Base-by-base conservation (phyloP, 306 rosid genomes). In the Prunus campanulata region DNA sequence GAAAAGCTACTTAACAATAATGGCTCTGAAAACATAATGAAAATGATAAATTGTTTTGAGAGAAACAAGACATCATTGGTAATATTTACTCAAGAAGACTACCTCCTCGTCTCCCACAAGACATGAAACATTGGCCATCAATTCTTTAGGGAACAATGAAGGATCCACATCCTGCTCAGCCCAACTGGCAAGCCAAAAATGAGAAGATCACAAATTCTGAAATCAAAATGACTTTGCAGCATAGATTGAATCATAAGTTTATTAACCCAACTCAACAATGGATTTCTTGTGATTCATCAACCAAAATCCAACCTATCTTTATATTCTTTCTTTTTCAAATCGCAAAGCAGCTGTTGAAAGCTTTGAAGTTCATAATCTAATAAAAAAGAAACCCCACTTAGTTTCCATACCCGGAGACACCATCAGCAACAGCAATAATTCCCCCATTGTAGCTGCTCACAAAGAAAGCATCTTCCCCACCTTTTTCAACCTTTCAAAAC, bases 391-490 rank as follows among this genome's bases (percentile, higher is more conserved):
- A 76, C 50, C 77, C 60, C 6, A 32, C 13, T 25, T 29, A 83
- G 66, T 29, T 29, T 49, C 64, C 86, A 82, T 92, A 95, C 99
- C 96, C 97, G 68, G 97, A 95, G 68, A 95, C 99, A 46, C 99
- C 97, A 88, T 92, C 97, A 79, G 99, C 99, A 72, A 95, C 91
- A 76, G 93, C 87, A 87, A 92, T 84, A 80, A 91, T 90, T 84
- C 97, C 97, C 4, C 96, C 93, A 73, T 82, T 72, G 76, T 89
- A 83, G 86, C 78, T 62, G 86, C 90, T 92, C 54, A 90, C 93
- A 55, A 92, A 83, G 83, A 84, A 88, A 82, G 97, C 97, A 87
- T 95, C 99, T 86, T 95, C 99, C 78, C 97, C 99, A 25, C 99
- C 97, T 79, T 80, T 91, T 60, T 80, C 93, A 80, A 86, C 88